A percentile compares a stretch with the other conserved stretches of the same genome.
Conservation (phyloP, 2,329 filamentous ascomycete species). For the Myriosclerotinia scirpicola region DNA sequence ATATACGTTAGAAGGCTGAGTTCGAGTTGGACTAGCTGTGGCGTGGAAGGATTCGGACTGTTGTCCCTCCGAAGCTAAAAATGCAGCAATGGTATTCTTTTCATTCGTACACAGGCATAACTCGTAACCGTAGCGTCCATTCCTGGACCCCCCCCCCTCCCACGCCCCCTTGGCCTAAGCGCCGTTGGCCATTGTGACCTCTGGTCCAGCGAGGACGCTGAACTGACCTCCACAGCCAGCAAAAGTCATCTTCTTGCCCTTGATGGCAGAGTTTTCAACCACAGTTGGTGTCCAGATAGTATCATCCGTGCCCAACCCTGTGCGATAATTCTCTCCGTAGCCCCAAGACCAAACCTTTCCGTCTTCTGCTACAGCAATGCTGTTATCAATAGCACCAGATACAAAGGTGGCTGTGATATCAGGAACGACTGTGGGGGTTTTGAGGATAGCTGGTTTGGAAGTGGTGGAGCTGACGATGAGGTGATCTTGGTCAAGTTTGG, state of each 20-base stretch:
- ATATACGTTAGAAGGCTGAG: neutral
- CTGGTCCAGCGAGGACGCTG: slow-evolving; percentile 56
- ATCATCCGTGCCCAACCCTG: slow-evolving; percentile 71
- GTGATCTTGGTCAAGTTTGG: slow-evolving; percentile 55
- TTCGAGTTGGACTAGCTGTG: neutral
- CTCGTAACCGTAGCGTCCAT: neutral
- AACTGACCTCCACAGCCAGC: slow-evolving; percentile 84
- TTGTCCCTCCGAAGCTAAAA: neutral
- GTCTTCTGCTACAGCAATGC: slow-evolving; percentile 64
- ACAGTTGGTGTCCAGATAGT: slow-evolving; percentile 76
- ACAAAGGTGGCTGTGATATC: slow-evolving; percentile 43
- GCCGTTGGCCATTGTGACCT: neutral
- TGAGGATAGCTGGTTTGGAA: slow-evolving; percentile 65
- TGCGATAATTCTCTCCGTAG: slow-evolving; percentile 77
- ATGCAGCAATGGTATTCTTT: neutral
- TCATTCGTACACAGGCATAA: slow-evolving; percentile 5
- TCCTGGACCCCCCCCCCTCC: too few relatives aligned
- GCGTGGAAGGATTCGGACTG: neutral
- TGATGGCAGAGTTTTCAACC: slow-evolving; percentile 81
- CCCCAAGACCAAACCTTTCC: slow-evolving; percentile 78
- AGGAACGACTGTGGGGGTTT: slow-evolving; percentile 57
- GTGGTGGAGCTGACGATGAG: slow-evolving; percentile 61
- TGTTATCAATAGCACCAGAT: slow-evolving; percentile 68
- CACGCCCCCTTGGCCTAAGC: neutral
- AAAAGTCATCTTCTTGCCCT: slow-evolving; percentile 69